Base-by-base conservation (phyloP, 345 rosid genomes). In the Dovyalis caffra region DNA sequence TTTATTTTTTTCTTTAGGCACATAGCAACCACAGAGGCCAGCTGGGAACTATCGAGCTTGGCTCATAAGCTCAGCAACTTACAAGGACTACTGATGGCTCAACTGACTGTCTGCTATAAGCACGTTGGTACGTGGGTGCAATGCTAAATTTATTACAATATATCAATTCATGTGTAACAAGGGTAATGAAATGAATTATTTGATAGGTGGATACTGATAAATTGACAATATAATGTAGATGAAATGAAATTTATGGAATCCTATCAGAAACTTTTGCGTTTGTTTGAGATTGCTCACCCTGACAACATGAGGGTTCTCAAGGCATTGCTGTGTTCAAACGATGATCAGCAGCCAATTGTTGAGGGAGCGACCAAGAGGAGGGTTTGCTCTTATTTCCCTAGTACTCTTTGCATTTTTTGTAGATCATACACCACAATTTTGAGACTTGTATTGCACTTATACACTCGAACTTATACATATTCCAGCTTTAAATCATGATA, bases 21-120 rank as follows among this genome's bases (percentile, higher is more conserved):
- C 33, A 29, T 77, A 18, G 65, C 29, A 66, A 78, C 87, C 5
- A 68, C 82, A 0, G 87, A 86, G 71, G 79, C 83, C n/a, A n/a
- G n/a, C 67, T 86, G 89, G 89, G 89, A 86, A 69, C 63, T 83
- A 25, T 86, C 89, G 34, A 84, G 87, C 78, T 75, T 83, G 84
- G 78, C 85, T 25, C 84, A 86, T 64, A 86, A 86, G 74, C 72
- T 86, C 72, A 57, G 58, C 47, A 84, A 78, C 84, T 85, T 89
- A 76, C 81, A 83, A 57, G 78, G 82, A 63, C 85, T 85, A 79
- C 75, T 86, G 56, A 3, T 3, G 25, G 66, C 63, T 32, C 88
- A 82, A 72, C 72, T 89, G 31, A 74, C 31, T 31, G 69, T 71
- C 73, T 85, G 87, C 76, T 64, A 68, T 35, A 29, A 38, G 77